Evolutionary conservation across 208 protist species (phyloP), one percentile per base, ranked within the genome.

Genomic region (Wallacemonas sp.): DNA sequence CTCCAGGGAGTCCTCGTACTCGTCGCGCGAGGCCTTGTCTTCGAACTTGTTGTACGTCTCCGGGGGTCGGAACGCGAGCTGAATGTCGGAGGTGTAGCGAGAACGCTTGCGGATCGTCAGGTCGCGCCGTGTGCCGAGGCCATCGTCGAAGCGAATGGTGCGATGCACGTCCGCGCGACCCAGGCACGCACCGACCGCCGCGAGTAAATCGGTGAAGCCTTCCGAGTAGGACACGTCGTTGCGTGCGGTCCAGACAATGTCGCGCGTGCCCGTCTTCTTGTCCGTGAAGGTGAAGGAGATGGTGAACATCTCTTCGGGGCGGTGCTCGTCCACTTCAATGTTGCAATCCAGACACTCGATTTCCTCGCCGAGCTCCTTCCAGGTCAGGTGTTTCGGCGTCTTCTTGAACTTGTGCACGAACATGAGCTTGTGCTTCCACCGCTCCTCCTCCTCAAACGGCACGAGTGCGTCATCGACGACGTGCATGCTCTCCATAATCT

Each of bases 121-220:
- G 52, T 96, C 90, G 19, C 85, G 88, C 12, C 72, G 89, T 24
- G 75, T 81, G 33, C 85, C 81, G 2, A 76, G 61, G 6, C 81
- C 87, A 68, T 93, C 87, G 66, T 96, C 87, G 66, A 96, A 96
- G 56, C 90, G 85, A 49, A 96, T 93, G 23, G 90, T 96, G 33
- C 90, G 83, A 63, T 94, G 88, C 12, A 96, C 88, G 63, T 93
- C 84, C 9, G 88, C 72, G 33, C 90, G 78, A 9, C 87, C 88
- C 2, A 96, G 72, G 55, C 88, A 94, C 0, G 85, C 83, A 24
- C 90, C 90, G 46, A 96, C 62, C 1, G 90, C 87, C 12, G 90
- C 87, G 6, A 96, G 69, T 12, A 96, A 64, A 65, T 96, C 90
- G 4, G 86, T 94, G 38, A 96, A 85, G 12, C 90, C 90, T 64